phyloP scores from a whole-genome alignment of 192 early-diverging fungal species.

The Entomortierella lignicola region DNA sequence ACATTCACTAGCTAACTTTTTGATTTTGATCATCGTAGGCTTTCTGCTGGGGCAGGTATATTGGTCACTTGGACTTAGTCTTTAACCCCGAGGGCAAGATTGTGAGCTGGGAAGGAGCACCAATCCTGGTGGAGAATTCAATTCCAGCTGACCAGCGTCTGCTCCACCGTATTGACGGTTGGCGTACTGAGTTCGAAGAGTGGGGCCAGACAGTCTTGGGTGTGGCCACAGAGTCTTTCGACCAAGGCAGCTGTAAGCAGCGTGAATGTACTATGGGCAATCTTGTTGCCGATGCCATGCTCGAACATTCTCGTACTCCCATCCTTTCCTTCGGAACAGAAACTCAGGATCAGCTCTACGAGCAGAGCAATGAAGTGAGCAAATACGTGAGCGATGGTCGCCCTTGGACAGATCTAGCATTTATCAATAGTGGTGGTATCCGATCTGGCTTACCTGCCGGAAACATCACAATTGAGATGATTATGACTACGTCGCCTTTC shows the following conservation, averaged over 20 bases:
- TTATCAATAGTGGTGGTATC: slow-evolving; percentile 74
- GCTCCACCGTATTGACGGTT: slow-evolving; percentile 49
- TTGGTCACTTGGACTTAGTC: slow-evolving; percentile 70
- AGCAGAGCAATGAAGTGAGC: neutral
- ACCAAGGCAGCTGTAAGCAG: slow-evolving; percentile 52
- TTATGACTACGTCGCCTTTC: slow-evolving; percentile 73
- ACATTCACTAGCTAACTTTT: neutral
- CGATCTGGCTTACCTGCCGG: slow-evolving; percentile 65
- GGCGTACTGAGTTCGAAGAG: slow-evolving; percentile 63
- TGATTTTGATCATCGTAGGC: slow-evolving; percentile 30
- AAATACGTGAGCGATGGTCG: neutral
- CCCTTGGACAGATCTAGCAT: slow-evolving; percentile 58
- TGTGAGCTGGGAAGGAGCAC: slow-evolving; percentile 65
- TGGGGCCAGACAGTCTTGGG: slow-evolving; percentile 60
- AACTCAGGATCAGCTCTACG: neutral
- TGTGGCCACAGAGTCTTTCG: slow-evolving; percentile 54
- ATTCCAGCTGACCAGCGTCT: slow-evolving; percentile 61
- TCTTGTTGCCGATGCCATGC: slow-evolving; percentile 74
- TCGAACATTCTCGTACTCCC: slow-evolving; percentile 40
- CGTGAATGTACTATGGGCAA: slow-evolving; percentile 73
- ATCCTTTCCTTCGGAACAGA: neutral
- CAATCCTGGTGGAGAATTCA: slow-evolving; percentile 67
- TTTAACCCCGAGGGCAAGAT: slow-evolving; percentile 68
- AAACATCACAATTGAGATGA: slow-evolving; percentile 65
- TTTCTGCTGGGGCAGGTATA: slow-evolving; percentile 69